Base-by-base conservation (phyloP, 306 rosid genomes). In the Elaeagnus macrophylla region DNA sequence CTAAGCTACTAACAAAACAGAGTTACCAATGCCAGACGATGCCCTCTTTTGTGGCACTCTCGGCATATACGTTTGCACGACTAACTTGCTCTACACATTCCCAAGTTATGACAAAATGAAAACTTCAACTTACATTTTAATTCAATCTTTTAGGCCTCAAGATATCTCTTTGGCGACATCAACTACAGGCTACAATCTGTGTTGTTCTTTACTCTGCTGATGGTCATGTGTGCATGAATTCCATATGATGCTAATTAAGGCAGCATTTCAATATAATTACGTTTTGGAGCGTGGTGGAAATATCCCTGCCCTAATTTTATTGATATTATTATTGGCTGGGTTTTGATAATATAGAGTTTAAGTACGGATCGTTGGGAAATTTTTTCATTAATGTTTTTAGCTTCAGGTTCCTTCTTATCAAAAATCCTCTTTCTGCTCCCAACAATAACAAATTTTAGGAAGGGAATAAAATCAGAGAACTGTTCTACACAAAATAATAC, bases 1-100 rank as follows among this genome's bases (percentile, higher is more conserved):
- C 82, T 50, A 90, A 80, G 77, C 82, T 50, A 90, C 76, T n/a
- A 90, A 90, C 81, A 90, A 86, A 70, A 90, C 97, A 6, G 97
- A 90, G 81, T 56, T 90, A 5, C 84, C 94, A 14, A 60, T 79
- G 6, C 97, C 97, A 61, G 95, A 83, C 44, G 83, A 90, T 57
- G 88, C 86, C 32, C 88, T 90, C 38, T 81, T 55, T 70, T 90
- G 97, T 36, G 97, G 97, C 7, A 83, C 82, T 53, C 88, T 90
- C 45, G 12, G 36, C 25, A 78, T 86, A 69, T 86, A 83, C 66
- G 79, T 71, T 48, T 45, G 8, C 1, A 9, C 11, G 8, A 5
- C 10, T 40, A 40, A 40, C 44, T 39, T 39, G 6, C 15, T 12
- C 8, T 17, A 13, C 5, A 12, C 49, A 45, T 17, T 45, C 15